A percentile compares a stretch with the other conserved stretches of the same genome.
Evolutionary conservation across 2,329 filamentous ascomycete genomes (phyloP).

Genomic region (Mollisia scopiformis): DNA sequence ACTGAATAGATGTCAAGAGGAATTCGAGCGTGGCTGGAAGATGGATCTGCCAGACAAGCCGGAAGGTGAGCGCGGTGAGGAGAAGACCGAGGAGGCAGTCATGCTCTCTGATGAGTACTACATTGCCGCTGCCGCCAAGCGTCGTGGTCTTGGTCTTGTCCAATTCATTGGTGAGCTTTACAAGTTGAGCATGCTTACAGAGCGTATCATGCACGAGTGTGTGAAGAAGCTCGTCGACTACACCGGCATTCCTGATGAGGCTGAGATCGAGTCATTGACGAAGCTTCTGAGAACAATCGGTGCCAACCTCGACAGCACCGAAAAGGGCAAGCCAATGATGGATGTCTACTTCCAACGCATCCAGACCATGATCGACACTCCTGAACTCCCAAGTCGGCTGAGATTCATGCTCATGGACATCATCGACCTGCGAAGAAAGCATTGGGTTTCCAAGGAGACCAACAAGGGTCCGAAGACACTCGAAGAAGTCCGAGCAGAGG

Average conservation of each 20-base stretch:
- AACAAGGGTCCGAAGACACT: slow-evolving; percentile 98
- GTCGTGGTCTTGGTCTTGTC: slow-evolving; percentile 94
- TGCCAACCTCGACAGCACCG: slow-evolving; percentile 78
- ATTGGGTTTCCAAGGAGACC: slow-evolving; percentile 85
- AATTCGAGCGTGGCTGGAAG: slow-evolving; percentile 98
- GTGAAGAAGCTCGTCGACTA: slow-evolving; percentile 97
- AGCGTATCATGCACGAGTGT: slow-evolving; percentile 99
- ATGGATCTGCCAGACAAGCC: slow-evolving; percentile 78
- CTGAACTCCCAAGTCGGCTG: slow-evolving; percentile 82
- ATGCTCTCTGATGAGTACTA: slow-evolving; percentile 98
- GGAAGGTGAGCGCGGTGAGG: slow-evolving; percentile 61
- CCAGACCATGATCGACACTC: slow-evolving; percentile 76
- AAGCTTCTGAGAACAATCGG: slow-evolving; percentile 93
- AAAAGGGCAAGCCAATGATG: slow-evolving; percentile 86
- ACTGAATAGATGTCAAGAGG: slow-evolving; percentile 96
- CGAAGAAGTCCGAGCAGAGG: slow-evolving; percentile 83
- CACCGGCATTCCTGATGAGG: slow-evolving; percentile 89
- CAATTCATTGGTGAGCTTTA: slow-evolving; percentile 99
- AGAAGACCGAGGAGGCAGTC: slow-evolving; percentile 69
- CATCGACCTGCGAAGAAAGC: slow-evolving; percentile 75
- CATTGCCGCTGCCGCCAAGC: slow-evolving; percentile 87
- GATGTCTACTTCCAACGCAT: slow-evolving; percentile 93
- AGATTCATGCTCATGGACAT: slow-evolving; percentile 98
- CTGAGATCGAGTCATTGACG: slow-evolving; percentile 92
- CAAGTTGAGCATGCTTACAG: slow-evolving; percentile 97